Conservation (phyloP, 164 flowering plant genomes). For the Vitis rupestris region DNA sequence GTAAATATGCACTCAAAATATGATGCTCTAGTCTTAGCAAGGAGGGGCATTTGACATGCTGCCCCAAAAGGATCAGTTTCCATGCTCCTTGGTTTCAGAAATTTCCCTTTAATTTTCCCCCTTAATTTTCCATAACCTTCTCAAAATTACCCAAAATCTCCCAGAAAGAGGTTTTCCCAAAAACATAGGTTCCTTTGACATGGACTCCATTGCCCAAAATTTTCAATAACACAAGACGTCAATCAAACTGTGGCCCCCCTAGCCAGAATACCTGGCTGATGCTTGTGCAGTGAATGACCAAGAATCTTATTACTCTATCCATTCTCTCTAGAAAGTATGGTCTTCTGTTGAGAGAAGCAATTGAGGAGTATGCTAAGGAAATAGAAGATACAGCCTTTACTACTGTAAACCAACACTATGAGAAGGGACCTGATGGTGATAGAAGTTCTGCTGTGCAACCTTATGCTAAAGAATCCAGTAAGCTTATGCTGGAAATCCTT, state of each 20-base stretch:
- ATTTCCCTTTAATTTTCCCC: too few relatives aligned
- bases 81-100: too few relatives aligned
- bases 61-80: too few relatives aligned
- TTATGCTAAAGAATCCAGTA: slow-evolving; percentile 64
- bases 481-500: slow-evolving; percentile 56
- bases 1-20: too few relatives aligned
- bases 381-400: slow-evolving; percentile 52
- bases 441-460: slow-evolving; percentile 62
- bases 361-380: slow-evolving; percentile 51
- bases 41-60: too few relatives aligned
- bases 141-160: not conserved
- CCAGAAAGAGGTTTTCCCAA: not conserved
- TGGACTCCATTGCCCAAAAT: slow-evolving; percentile 34
- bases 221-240: slow-evolving; percentile 29
- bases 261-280: slow-evolving; percentile 49
- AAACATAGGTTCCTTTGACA: slow-evolving; percentile 21
- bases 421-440: slow-evolving; percentile 63
- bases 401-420: slow-evolving; percentile 40
- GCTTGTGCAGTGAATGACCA: slow-evolving; percentile 57
- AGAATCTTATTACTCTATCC: slow-evolving; percentile 54
- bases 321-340: slow-evolving; percentile 62
- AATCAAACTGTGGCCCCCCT: slow-evolving; percentile 72
- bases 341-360: slow-evolving; percentile 48
- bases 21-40: too few relatives aligned
- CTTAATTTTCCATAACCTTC: not conserved